These are phyloP conservation scores for Geosmithia flava DNA, from an alignment of 2,329 filamentous ascomycete genomes.

Conservation along the genomic window DNA sequence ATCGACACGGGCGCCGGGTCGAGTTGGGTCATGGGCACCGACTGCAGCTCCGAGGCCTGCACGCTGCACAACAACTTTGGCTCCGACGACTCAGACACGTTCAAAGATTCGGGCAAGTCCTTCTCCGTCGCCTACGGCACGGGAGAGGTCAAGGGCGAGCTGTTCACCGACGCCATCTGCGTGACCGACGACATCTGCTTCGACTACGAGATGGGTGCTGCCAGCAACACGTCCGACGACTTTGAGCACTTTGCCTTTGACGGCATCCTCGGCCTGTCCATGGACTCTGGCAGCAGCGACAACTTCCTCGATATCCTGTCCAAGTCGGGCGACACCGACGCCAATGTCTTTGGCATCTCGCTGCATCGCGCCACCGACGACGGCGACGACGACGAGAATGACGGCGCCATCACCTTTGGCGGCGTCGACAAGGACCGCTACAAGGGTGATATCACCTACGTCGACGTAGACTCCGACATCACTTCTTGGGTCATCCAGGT, in stretches of 20 bases:
- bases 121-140: slow-evolving; percentile 69
- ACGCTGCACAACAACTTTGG: slow-evolving; percentile 59
- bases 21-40: slow-evolving; percentile 71
- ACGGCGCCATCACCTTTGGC: slow-evolving; percentile 71
- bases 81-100: slow-evolving; percentile 48
- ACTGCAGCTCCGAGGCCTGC: slow-evolving; percentile 57
- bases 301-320: slow-evolving; percentile 56
- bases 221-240: slow-evolving; percentile 56
- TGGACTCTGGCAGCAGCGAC: slow-evolving; percentile 43
- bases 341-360: slow-evolving; percentile 60
- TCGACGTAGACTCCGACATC: slow-evolving; percentile 26
- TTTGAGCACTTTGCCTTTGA: slow-evolving; percentile 76
- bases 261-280: slow-evolving; percentile 71
- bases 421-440: slow-evolving; percentile 54
- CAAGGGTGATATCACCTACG: slow-evolving; percentile 57
- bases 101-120: slow-evolving; percentile 34
- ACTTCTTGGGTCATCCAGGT: slow-evolving; percentile 64
- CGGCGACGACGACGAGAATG: slow-evolving; percentile 26
- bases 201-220: slow-evolving; percentile 59
- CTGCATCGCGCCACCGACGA: slow-evolving; percentile 56
- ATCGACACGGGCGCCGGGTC: slow-evolving; percentile 58
- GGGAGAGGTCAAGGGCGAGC: slow-evolving; percentile 55
- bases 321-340: slow-evolving; percentile 37
- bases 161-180: slow-evolving; percentile 53
- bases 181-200: slow-evolving; percentile 47